A percentile compares a stretch with the other conserved stretches of the same genome.
These are phyloP conservation scores for Annulohypoxylon moriforme DNA, from an alignment of 495 filamentous ascomycete genomes.

Conservation along the genomic window DNA sequence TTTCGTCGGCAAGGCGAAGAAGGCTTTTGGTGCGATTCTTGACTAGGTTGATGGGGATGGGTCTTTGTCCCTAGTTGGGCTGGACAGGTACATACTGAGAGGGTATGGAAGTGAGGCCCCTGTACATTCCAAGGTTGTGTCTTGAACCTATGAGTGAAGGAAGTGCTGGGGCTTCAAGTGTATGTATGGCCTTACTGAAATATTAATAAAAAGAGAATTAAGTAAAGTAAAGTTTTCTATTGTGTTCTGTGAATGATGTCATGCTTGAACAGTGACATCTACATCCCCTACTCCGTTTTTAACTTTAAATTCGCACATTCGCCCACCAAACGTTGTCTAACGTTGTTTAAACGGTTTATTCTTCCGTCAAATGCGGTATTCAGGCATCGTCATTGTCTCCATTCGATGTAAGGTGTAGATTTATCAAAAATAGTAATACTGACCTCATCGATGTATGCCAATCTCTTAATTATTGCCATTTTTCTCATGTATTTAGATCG, in stretches of 20 bases:
- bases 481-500: not conserved
- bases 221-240: not conserved
- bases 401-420: not conserved
- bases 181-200: not conserved
- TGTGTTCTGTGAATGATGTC: not conserved
- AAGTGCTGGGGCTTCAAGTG: not conserved
- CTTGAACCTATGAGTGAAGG: not conserved
- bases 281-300: no score
- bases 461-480: not conserved
- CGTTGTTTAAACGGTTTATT: not conserved
- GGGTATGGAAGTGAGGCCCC: no score
- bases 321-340: no score
- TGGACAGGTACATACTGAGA: no score
- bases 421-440: not conserved
- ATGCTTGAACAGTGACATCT: not conserved
- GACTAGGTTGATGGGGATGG: constrained; percentile 6
- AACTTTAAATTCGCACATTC: not conserved
- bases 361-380: not conserved
- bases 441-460: not conserved
- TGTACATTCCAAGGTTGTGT: no score
- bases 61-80: no score
- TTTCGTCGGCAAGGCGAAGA: constrained; percentile 28
- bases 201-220: not conserved
- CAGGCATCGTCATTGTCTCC: not conserved
- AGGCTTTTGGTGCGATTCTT: constrained; percentile 22